Evolutionary conservation across 495 filamentous ascomycete species (phyloP), one percentile per base, ranked within the genome.

Genomic region (Massariosphaeria phaeospora): DNA sequence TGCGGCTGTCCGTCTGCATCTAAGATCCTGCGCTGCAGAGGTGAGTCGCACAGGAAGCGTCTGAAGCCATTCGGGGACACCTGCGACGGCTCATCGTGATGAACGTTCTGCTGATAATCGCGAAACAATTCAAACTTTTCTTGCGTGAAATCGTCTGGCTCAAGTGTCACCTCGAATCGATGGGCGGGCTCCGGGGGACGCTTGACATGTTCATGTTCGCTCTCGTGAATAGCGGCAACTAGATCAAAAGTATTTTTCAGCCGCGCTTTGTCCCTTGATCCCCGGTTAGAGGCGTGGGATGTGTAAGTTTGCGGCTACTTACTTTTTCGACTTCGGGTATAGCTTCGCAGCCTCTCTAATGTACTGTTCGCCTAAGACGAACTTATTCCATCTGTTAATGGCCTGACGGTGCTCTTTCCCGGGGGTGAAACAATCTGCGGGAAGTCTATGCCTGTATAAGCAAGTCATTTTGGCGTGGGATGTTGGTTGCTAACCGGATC

Each of bases 371-470:
- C 93, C 93, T 24, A 93, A 73, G 33, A 97, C 73, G 71, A 84
- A 84, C 61, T 77, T 85, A 67, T 91, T 95, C 85, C 95, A 96
- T 58, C 84, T 83, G 73, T 96, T 89, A 62, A 96, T 70, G 12
- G 88, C 81, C 65, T 93, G 87, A 33, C 94, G 78, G 62, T 97
- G 94, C 63, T 91, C 87, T 69, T 80, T 85, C 42, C 80, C 75
- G 38, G 91, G 71, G 61, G 81, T 80, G 70, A 87, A 93, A 31
- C 74, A 72, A 10, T 75, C 68, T 5, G 83, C 85, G 66, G 91
- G 84, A 40, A 96, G 76, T 47, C 82, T 84, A 34, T 9, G 8
- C 54, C 36, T 13, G 34, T 33, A 44, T 62, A 39, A 57, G 65
- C 49, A 39, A 44, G 40, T 33, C 29, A 9, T 30, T 11, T n/a